Base-by-base conservation (phyloP, 1,284 basidiomycete species). In the Pascua sp. region DNA sequence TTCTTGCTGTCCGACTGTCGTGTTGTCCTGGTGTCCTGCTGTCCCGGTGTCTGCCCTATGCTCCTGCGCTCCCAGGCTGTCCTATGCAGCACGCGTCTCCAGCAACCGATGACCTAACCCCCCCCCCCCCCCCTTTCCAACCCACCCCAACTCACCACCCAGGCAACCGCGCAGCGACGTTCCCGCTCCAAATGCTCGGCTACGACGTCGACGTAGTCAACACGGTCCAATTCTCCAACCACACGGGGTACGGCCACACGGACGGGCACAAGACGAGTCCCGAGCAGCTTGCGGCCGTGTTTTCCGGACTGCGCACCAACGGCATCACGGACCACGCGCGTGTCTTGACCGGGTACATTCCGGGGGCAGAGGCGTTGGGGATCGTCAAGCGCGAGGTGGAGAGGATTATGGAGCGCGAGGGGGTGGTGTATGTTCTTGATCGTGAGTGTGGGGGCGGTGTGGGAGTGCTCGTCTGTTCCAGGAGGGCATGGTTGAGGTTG, bases 121-220 rank as follows among this genome's bases (percentile, higher is more conserved):
- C 7, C 24, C 24, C 24, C 24, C 24, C 24, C 24, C 24, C 4
- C 24, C 24, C 24, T 3, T 7, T 4, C 24, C 7, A 3, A 32
- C 24, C 24, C 24, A 7, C 24, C 3, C 40, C 40, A 17, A 42
- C 49, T 56, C 10, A 52, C 17, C 10, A 11, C 51, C 45, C 42
- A 64, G 94, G 82, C 50, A 84, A 84, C 63, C 76, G 81, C 53
- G 91, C 94, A 3, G 95, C 95, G 0, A 88, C 91, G 0, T 97
- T 99, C 71, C 94, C 95, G 0, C 82, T 98, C 13, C 94, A 98
- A 77, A 87, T 91, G 59, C 83, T 98, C 46, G 95, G 93, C 24
- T 98, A 90, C 78, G 93, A 98, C 65, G 93, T 98, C 43, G 95
- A 98, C 79, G 91, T 91, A 24, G 84, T 97, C 43, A 97, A 98